These are phyloP conservation scores for Phaeoacremonium minimum DNA, from an alignment of 2,329 filamentous ascomycete genomes.

Conservation along the genomic window DNA sequence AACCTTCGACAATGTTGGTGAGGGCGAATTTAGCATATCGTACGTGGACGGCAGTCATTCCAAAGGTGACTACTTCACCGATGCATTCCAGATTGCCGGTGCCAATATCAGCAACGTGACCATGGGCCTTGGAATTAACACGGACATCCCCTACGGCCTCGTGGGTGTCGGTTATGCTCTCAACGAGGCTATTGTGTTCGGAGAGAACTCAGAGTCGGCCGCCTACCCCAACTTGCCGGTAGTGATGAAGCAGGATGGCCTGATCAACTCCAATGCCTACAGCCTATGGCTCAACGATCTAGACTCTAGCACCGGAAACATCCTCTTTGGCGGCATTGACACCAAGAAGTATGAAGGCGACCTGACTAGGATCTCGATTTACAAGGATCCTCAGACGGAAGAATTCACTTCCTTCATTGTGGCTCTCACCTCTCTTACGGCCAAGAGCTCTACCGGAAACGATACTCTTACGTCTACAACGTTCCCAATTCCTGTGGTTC, in stretches of 20 bases:
- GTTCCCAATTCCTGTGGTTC: constrained; percentile 55
- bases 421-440: constrained; percentile 40
- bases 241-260: constrained; percentile 55
- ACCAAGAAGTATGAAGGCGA: constrained; percentile 66
- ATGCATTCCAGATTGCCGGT: constrained; percentile 50
- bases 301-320: constrained; percentile 59
- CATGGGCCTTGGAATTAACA: constrained; percentile 53
- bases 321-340: constrained; percentile 80
- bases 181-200: constrained; percentile 44
- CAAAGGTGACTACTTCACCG: constrained; percentile 54
- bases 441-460: constrained; percentile 42
- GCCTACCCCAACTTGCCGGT: constrained; percentile 59
- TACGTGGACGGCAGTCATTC: constrained; percentile 59
- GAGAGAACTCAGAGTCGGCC: constrained; percentile 15
- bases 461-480: constrained; percentile 36
- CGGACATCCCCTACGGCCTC: constrained; percentile 52
- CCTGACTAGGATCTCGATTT: constrained; percentile 57
- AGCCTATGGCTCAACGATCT: constrained; percentile 65
- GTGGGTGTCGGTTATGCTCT: constrained; percentile 56
- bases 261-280: constrained; percentile 65
- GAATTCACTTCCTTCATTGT: constrained; percentile 43
- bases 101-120: constrained; percentile 48
- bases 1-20: constrained; percentile 37
- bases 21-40: constrained; percentile 48
- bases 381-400: constrained; percentile 32